These are phyloP conservation scores for Acanthamoeba royreba DNA, from an alignment of 208 protist species.

Conservation along the genomic window DNA sequence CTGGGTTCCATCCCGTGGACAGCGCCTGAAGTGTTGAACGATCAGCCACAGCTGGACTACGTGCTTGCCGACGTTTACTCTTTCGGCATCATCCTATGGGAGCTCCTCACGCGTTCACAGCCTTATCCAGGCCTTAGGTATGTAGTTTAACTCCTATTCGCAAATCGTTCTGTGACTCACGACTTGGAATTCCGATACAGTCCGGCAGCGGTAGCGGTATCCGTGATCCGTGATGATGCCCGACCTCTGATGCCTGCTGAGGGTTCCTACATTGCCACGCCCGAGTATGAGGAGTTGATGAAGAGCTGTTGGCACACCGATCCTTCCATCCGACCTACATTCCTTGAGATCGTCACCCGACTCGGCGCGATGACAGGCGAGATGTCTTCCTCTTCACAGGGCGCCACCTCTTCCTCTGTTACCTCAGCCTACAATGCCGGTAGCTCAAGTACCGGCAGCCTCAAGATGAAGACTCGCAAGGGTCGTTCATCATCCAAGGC, in stretches of 20 bases:
- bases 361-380: background rate
- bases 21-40: constrained; percentile 8
- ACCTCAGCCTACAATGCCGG: too few relatives aligned
- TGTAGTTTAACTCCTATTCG: too few relatives aligned
- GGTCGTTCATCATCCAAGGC: too few relatives aligned
- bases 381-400: background rate
- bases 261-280: too few relatives aligned
- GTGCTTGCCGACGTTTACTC: background rate
- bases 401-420: too few relatives aligned
- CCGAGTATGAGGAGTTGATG: background rate
- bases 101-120: background rate
- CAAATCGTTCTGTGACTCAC: too few relatives aligned
- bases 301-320: background rate
- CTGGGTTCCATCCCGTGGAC: constrained; percentile 15
- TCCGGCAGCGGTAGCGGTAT: background rate
- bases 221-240: background rate
- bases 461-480: too few relatives aligned
- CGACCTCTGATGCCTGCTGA: background rate
- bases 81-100: background rate
- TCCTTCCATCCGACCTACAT: background rate
- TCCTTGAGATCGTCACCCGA: background rate
- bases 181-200: too few relatives aligned
- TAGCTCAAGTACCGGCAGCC: too few relatives aligned
- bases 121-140: background rate
- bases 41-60: background rate